Evolutionary conservation across 768 basidiomycete genomes (phyloP).

Genomic region (Porphyrellus cyaneotinctus): DNA sequence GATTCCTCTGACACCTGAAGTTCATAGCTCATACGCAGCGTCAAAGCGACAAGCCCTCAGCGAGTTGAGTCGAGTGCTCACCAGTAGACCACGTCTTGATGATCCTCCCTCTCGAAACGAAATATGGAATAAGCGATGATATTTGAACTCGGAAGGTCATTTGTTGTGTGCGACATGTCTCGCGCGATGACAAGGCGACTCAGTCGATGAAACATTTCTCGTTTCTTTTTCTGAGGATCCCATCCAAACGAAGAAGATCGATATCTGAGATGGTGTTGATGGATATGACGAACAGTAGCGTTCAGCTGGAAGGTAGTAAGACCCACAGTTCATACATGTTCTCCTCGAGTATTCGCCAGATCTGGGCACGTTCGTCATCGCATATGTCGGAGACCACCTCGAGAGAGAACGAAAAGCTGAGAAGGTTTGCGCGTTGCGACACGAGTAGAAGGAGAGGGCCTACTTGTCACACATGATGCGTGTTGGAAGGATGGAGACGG

Average conservation of each 20-base stretch:
- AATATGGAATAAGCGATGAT: conserved; percentile 51
- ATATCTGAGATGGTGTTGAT: conserved; percentile 42
- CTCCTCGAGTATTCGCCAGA: conserved; percentile 50
- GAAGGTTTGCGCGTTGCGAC: background rate
- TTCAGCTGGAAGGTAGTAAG: too few relatives aligned
- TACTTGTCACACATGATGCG: conserved; percentile 14
- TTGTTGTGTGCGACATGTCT: conserved; percentile 9
- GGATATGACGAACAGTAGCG: background rate
- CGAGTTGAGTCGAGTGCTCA: conserved; percentile 26
- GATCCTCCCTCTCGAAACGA: conserved; percentile 69
- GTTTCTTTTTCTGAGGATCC: conserved; percentile 51
- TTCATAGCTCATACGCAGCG: conserved; percentile 56
- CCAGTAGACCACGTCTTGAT: conserved; percentile 67
- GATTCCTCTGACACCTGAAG: conserved; percentile 51
- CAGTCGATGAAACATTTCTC: conserved; percentile 55
- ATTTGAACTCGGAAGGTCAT: conserved; percentile 20
- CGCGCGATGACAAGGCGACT: conserved; percentile 59
- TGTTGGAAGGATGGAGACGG: conserved; percentile 11
- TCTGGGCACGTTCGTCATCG: conserved; percentile 34
- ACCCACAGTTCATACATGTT: conserved; percentile 53
- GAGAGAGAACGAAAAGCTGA: conserved; percentile 25
- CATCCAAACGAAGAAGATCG: conserved; percentile 60
- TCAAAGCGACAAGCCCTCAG: background rate
- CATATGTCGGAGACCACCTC: conserved; percentile 32
- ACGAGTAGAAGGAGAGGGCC: background rate